Conservation (phyloP, 2,329 filamentous ascomycete genomes). For the Penicillium paneum region DNA sequence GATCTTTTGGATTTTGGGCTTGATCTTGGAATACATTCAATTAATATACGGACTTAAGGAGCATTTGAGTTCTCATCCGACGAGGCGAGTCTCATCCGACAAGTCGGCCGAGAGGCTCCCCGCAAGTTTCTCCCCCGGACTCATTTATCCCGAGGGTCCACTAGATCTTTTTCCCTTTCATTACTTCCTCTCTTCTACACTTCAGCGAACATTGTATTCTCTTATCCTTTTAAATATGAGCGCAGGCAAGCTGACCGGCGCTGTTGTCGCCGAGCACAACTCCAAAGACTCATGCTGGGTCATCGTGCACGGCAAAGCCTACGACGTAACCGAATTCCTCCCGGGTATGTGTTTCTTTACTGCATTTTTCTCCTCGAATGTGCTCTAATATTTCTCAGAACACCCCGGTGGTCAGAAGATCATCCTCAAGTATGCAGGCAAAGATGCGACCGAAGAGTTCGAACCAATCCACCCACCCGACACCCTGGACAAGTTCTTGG, state of each 20-base stretch:
- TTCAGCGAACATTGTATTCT: constrained; percentile 1
- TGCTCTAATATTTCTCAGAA: constrained; percentile 48
- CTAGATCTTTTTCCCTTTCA: constrained; percentile 2
- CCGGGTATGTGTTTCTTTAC: constrained; percentile 51
- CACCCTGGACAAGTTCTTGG: constrained; percentile 77
- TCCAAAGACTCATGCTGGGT: constrained; percentile 85
- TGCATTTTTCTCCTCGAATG: neutral
- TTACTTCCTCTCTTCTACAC: constrained; percentile 1
- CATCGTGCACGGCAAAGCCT: constrained; percentile 80
- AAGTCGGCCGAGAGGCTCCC: constrained; percentile 27
- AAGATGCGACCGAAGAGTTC: constrained; percentile 89
- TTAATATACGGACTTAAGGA: neutral
- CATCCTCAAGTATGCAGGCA: constrained; percentile 94
- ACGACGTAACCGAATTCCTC: constrained; percentile 88
- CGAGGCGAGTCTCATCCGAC: neutral
- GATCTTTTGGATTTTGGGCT: neutral
- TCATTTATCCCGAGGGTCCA: constrained; percentile 25
- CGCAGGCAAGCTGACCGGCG: constrained; percentile 48
- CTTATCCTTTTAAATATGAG: constrained; percentile 17
- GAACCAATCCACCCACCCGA: constrained; percentile 87
- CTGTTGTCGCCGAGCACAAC: constrained; percentile 70
- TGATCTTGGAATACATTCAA: neutral
- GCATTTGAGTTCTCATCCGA: neutral
- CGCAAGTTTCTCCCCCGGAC: constrained; percentile 25
- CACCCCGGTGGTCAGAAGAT: constrained; percentile 88